Percentiles rank a stretch among this genome's conserved stretches.
phyloP scores from a whole-genome alignment of 495 filamentous ascomycete species.

The Hypoxylon perforatum region DNA sequence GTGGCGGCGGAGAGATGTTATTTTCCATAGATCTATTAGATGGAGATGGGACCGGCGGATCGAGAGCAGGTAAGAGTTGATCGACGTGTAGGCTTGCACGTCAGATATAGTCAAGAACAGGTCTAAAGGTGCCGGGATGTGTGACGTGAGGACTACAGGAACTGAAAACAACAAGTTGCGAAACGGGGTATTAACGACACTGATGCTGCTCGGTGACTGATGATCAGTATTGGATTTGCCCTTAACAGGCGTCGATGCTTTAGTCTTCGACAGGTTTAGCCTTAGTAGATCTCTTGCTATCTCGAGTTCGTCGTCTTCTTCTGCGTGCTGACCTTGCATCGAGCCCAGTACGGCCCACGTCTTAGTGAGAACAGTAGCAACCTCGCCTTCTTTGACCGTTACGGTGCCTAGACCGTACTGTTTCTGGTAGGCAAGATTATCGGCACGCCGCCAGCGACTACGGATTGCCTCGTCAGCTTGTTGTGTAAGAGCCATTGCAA shows the following conservation, averaged over 20 bases:
- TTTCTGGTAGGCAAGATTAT: slow-evolving; percentile 65
- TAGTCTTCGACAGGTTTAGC: slow-evolving; percentile 67
- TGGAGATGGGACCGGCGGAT: slow-evolving; percentile 84
- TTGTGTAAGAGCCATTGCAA: slow-evolving; percentile 83
- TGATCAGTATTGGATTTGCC: slow-evolving; percentile 22
- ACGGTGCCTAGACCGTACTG: slow-evolving; percentile 63
- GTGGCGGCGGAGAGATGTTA: slow-evolving; percentile 77
- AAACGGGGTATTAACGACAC: slow-evolving; percentile 67
- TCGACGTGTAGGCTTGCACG: slow-evolving; percentile 78
- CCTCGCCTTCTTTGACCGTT: slow-evolving; percentile 86
- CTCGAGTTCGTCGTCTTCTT: slow-evolving; percentile 82
- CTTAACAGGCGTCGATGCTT: slow-evolving; percentile 47
- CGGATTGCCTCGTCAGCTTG: slow-evolving; percentile 82
- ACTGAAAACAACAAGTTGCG: slow-evolving; percentile 84
- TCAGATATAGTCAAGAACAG: slow-evolving; percentile 83
- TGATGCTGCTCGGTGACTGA: slow-evolving; percentile 41
- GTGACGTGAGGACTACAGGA: slow-evolving; percentile 74
- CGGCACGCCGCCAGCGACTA: slow-evolving; percentile 63
- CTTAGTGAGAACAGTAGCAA: slow-evolving; percentile 75
- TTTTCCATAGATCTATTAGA: slow-evolving; percentile 85
- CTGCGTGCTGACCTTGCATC: slow-evolving; percentile 74
- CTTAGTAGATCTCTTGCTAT: slow-evolving; percentile 80
- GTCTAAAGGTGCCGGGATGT: slow-evolving; percentile 83
- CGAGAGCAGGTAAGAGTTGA: slow-evolving; percentile 87
- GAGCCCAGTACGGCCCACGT: slow-evolving; percentile 82